Evolutionary conservation across 345 rosid genomes (phyloP), one percentile per base, ranked within the genome.

Genomic region (Aegle marmelos): DNA sequence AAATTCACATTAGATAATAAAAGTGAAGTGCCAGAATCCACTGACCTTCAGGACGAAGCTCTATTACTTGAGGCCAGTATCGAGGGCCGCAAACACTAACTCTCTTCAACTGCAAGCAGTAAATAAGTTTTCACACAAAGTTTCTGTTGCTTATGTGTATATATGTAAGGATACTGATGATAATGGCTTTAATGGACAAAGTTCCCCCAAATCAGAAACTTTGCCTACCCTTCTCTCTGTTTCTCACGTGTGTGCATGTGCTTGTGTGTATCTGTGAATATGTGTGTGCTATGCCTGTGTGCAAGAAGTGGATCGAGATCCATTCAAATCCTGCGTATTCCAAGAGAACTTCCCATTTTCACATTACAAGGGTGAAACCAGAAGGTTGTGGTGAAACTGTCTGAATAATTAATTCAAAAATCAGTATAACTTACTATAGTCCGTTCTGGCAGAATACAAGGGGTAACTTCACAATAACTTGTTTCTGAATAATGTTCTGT

Each of bases 361-460:
- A 60, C 45, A n/a, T 24, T 48, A 70, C 60, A 39, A 53, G 27
- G 2, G 59, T 4, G 57, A 53, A 53, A 53, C 17, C 21, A 48
- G 21, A 48, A 14, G 39, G 6, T 36, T 21, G 59, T 59, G 50
- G 11, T 57, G 19, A 33, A 78, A 30, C 36, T 8, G n/a, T 74
- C 21, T 0, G 19, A 75, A 48, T 30, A 22, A 39, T 68, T 57
- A 53, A 31, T 69, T 64, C 28, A 37, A 27, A 31, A 36, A 57
- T 56, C 50, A 56, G 71, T 33, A n/a, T 48, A 74, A 84, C 99
- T 94, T 90, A 95, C 99, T 82, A 88, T 83, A 80, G 95, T 86
- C 78, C 98, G 99, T 85, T 95, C 97, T 11, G 98, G 99, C 79
- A 95, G 88, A 89, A 92, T 89, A 84, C 97, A 95, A 8, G 99